Conservation (phyloP, 495 filamentous ascomycete genomes). For the Neurospora sp. region DNA sequence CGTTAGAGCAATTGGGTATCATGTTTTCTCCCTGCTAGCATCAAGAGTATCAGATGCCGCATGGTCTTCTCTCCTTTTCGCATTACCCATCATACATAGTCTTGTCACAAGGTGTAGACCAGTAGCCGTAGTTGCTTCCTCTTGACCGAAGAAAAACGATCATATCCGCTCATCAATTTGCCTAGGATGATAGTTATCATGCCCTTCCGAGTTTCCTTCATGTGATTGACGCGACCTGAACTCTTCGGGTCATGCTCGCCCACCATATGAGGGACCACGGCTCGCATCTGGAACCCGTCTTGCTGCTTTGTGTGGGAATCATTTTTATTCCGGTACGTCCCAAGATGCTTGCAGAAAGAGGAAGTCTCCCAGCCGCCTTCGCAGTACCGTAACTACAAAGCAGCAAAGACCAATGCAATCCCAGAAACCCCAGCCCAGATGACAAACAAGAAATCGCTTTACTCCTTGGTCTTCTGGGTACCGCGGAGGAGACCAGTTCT, state of each 20-base stretch:
- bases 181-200: conserved; percentile 1
- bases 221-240: background rate
- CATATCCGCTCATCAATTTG: background rate
- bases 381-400: conserved; percentile 42
- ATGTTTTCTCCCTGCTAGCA: background rate
- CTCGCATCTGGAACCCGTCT: background rate
- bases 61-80: background rate
- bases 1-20: background rate
- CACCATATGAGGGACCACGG: background rate
- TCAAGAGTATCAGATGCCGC: background rate
- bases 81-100: background rate
- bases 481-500: conserved; percentile 98
- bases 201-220: background rate
- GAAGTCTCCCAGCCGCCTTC: conserved; percentile 24
- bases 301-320: conserved; percentile 24
- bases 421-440: conserved; percentile 46
- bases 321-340: conserved; percentile 25
- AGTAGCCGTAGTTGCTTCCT: background rate
- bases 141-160: background rate
- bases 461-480: conserved; percentile 99
- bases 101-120: background rate
- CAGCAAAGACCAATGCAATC: conserved; percentile 45
- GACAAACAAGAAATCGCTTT: conserved; percentile 43
- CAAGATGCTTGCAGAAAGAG: conserved; percentile 24
- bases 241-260: background rate